phyloP scores from a whole-genome alignment of 768 basidiomycete species.

The Russula ochroleuca region DNA sequence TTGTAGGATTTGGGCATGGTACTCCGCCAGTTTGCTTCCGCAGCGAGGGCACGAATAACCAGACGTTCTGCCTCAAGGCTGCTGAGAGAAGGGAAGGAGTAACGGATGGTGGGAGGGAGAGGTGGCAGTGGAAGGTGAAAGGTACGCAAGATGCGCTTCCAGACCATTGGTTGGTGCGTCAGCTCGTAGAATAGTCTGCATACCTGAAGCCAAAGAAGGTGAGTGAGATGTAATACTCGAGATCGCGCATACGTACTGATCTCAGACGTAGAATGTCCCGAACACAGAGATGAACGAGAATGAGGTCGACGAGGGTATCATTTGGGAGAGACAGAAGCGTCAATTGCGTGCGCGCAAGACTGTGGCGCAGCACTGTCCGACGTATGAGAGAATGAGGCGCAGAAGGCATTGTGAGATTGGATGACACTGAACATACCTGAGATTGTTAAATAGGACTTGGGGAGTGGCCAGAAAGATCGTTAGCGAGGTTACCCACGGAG shows the following conservation, averaged over 20 bases:
- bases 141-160: conserved; percentile 26
- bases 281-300: conserved; percentile 24
- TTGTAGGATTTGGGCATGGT: conserved; percentile 18
- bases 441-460: conserved; percentile 17
- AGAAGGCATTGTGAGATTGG: conserved; percentile 8
- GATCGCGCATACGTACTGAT: conserved; percentile 4
- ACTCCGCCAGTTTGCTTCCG: conserved; percentile 29
- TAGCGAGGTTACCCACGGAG: conserved; percentile 10
- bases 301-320: conserved; percentile 26
- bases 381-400: conserved; percentile 15
- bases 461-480: neutral
- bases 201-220: conserved; percentile 14
- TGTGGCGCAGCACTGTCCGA: conserved; percentile 7
- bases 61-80: conserved; percentile 27
- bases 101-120: conserved; percentile 23
- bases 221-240: neutral
- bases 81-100: conserved; percentile 22
- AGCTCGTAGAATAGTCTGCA: conserved; percentile 23
- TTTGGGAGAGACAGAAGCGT: conserved; percentile 19
- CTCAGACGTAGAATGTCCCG: conserved; percentile 27
- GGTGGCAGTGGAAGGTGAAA: conserved; percentile 27
- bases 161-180: conserved; percentile 26
- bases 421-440: conserved; percentile 9
- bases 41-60: conserved; percentile 22
- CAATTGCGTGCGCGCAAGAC: neutral